These are phyloP conservation scores for Anastatica hierochuntica DNA, from an alignment of 345 rosid species.

Conservation along the genomic window DNA sequence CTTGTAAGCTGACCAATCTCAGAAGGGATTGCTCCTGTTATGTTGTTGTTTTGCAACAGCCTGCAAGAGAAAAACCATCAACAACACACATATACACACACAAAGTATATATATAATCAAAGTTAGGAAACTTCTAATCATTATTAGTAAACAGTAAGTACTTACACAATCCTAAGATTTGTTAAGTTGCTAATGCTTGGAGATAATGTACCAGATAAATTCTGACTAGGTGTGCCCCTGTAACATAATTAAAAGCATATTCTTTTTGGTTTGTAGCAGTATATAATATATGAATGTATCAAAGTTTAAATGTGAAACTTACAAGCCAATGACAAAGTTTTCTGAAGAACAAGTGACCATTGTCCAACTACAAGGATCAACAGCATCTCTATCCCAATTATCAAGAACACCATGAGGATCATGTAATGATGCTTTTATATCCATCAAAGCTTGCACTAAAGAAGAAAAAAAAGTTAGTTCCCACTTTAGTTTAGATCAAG, in stretches of 20 bases:
- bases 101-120: not conserved
- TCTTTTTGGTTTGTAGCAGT: too few relatives aligned
- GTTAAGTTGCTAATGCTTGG: conserved; percentile 83
- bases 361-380: conserved; percentile 97
- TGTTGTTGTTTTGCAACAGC: conserved; percentile 81
- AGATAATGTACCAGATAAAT: conserved; percentile 73
- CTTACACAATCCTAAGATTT: conserved; percentile 79
- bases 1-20: conserved; percentile 65
- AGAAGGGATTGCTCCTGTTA: conserved; percentile 70
- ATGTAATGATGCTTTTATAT: conserved; percentile 54
- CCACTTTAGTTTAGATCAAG: conserved; percentile 14
- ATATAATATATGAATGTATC: too few relatives aligned
- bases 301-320: too few relatives aligned
- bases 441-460: conserved; percentile 83
- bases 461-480: too few relatives aligned
- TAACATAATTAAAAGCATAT: conserved; percentile 4
- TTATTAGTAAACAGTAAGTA: not conserved
- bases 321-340: conserved; percentile 76
- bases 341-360: conserved; percentile 84
- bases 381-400: conserved; percentile 86
- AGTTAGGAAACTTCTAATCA: not conserved
- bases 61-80: conserved; percentile 29
- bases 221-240: conserved; percentile 90
- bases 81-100: not conserved
- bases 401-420: conserved; percentile 93